Percentiles rank a stretch among this genome's conserved stretches.
phyloP scores from a whole-genome alignment of 2,329 filamentous ascomycete genomes.

The Cladobotryum mycophilum region DNA sequence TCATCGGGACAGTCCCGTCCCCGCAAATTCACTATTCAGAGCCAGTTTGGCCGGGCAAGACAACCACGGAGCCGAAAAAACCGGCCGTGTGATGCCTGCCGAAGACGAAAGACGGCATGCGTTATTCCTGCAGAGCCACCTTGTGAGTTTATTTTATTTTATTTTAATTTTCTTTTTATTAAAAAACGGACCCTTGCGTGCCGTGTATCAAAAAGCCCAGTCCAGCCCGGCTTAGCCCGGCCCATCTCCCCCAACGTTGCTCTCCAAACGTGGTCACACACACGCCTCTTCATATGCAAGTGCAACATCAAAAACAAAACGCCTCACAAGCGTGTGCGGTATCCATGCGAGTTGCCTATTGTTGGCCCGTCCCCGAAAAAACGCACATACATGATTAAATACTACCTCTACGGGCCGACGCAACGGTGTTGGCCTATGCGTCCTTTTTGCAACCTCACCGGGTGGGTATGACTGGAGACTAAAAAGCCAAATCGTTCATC shows the following conservation, averaged over 20 bases:
- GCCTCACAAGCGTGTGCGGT: too few species aligned
- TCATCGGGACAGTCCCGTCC: constrained; percentile 10
- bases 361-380: too few species aligned
- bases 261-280: not conserved
- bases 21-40: constrained; percentile 36
- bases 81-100: constrained; percentile 40
- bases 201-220: too few species aligned
- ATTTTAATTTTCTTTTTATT: too few species aligned
- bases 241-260: too few species aligned
- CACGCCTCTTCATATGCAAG: not conserved
- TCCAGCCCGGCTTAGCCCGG: too few species aligned
- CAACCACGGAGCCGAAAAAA: constrained; percentile 39
- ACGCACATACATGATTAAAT: too few species aligned
- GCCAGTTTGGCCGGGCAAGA: constrained; percentile 34
- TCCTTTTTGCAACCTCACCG: not conserved
- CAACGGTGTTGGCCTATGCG: not conserved
- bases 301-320: not conserved
- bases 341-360: too few species aligned
- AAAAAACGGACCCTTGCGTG: too few species aligned
- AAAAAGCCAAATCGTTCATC: not conserved
- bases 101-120: constrained; percentile 40
- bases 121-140: constrained; percentile 38
- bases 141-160: constrained; percentile 27
- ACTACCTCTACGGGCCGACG: too few species aligned
- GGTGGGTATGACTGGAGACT: not conserved